phyloP scores from a whole-genome alignment of 2,329 filamentous ascomycete genomes.

The Emmonsiellopsis sp. region DNA sequence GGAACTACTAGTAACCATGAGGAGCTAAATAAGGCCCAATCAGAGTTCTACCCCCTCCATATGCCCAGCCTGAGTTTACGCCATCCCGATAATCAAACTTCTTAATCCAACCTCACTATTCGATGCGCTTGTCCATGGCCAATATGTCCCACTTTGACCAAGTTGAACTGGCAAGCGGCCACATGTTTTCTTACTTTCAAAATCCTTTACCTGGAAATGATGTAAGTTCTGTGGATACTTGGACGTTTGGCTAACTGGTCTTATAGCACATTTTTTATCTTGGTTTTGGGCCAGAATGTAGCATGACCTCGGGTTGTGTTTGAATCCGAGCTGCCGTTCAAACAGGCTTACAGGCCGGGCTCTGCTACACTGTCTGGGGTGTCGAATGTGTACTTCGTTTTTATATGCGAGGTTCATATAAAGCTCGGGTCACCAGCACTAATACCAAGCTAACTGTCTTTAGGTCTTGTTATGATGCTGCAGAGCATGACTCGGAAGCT shows the following conservation, averaged over 20 bases:
- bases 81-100: not conserved
- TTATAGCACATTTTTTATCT: too few relatives aligned
- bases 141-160: not conserved
- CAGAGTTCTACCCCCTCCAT: not conserved
- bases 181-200: too few relatives aligned
- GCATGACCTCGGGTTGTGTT: too few relatives aligned
- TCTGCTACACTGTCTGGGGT: not conserved
- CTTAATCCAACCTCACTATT: not conserved
- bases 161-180: not conserved
- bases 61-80: not conserved
- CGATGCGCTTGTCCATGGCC: not conserved
- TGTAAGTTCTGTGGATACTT: too few relatives aligned
- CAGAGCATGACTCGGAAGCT: not conserved
- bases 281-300: too few relatives aligned
- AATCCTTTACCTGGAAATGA: too few relatives aligned
- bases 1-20: not conserved
- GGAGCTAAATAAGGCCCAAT: not conserved
- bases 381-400: not conserved
- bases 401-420: not conserved
- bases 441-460: not conserved
- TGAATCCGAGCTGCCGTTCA: too few relatives aligned
- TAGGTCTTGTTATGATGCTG: not conserved
- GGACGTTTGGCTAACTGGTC: too few relatives aligned
- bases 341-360: too few relatives aligned
- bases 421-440: not conserved